These are phyloP conservation scores for Teratosphaeria gauchensis DNA, from an alignment of 2,329 filamentous ascomycete genomes.

Conservation along the genomic window DNA sequence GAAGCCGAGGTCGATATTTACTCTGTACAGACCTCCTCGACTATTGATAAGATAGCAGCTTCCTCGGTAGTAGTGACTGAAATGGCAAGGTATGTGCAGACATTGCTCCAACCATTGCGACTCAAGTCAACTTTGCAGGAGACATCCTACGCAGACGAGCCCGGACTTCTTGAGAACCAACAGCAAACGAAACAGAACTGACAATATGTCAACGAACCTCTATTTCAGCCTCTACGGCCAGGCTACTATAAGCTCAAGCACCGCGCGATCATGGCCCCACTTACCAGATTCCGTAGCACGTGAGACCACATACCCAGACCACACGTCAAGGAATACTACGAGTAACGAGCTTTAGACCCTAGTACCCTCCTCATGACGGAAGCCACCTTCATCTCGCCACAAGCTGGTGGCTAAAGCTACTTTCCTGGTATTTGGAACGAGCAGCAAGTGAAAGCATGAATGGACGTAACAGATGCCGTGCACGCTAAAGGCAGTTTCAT, in stretches of 20 bases:
- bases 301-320: conserved; percentile 25
- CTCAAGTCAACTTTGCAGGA: too few species aligned
- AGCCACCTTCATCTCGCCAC: conserved; percentile 42
- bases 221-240: conserved; percentile 34
- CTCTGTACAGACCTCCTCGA: not conserved
- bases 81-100: too few species aligned
- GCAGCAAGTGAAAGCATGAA: conserved; percentile 52
- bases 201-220: conserved; percentile 4
- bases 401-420: conserved; percentile 40
- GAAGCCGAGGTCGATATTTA: not conserved
- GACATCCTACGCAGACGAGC: too few species aligned
- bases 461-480: conserved; percentile 49
- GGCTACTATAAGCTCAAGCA: conserved; percentile 30
- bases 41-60: too few species aligned
- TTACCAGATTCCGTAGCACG: conserved; percentile 42
- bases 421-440: conserved; percentile 49
- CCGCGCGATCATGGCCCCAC: conserved; percentile 46
- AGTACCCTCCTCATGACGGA: conserved; percentile 53
- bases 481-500: conserved; percentile 54
- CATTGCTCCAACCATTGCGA: too few species aligned
- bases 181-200: too few species aligned
- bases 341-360: conserved; percentile 41
- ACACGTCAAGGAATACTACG: conserved; percentile 42
- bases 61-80: too few species aligned
- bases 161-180: too few species aligned